These are phyloP conservation scores for Rhodamnia argentea DNA, from an alignment of 345 rosid species.

Conservation along the genomic window DNA sequence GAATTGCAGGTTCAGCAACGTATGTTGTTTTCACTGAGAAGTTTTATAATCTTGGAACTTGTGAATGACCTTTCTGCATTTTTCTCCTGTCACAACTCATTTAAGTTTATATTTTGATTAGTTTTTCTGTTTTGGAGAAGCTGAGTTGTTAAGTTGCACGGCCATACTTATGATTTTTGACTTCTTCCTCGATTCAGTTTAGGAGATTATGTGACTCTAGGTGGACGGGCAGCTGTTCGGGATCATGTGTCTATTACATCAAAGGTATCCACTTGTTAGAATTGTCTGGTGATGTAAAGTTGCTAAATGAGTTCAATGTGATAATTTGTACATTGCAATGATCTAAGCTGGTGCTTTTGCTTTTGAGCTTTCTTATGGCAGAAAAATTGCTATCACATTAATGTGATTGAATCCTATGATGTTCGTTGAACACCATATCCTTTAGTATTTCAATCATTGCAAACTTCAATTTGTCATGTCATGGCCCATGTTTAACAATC, in stretches of 20 bases:
- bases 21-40: conserved; percentile 13
- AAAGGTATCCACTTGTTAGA: conserved; percentile 34
- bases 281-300: neutral
- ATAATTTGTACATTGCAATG: neutral
- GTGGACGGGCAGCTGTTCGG: conserved; percentile 61
- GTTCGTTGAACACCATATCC: neutral
- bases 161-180: neutral
- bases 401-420: neutral
- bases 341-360: neutral
- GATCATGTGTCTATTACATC: conserved; percentile 63
- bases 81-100: neutral
- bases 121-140: neutral
- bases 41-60: neutral
- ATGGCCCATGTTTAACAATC: neutral
- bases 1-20: conserved; percentile 84
- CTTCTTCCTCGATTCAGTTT: conserved; percentile 14
- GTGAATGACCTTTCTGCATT: neutral
- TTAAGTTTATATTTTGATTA: neutral
- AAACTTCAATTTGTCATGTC: neutral
- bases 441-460: neutral
- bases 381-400: neutral
- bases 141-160: neutral
- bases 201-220: conserved; percentile 61
- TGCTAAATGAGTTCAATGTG: neutral
- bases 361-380: neutral